Evolutionary conservation across 768 basidiomycete species (phyloP), one percentile per base, ranked within the genome.

Genomic region (Leccinum boreale): DNA sequence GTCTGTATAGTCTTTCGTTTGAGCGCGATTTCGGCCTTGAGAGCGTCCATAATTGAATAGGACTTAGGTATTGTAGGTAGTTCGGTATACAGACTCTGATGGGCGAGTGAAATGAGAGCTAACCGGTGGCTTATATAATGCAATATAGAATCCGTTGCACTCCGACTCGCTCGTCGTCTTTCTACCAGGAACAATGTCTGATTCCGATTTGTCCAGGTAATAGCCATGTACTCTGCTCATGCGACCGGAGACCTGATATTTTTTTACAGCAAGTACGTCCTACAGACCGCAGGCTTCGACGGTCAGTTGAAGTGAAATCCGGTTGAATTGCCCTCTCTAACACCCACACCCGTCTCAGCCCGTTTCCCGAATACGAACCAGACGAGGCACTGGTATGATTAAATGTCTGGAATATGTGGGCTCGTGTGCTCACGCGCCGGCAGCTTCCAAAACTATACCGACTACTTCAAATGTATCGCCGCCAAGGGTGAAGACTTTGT

Each of bases 401-500:
- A 31, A 46, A 24, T 42, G n/a, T 19, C 42, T 33, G 7, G 9
- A 44, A 11, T 10, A 28, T 48, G 11, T 35, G 9, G 39, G 4
- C 42, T 8, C 35, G 12, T 19, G 17, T 53, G 12, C 48, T 68
- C 35, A 63, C 15, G 49, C 19, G 5, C 9, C 21, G 15, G 45
- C 64, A 92, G 90, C 77, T 90, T 85, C 84, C 93, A 96, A 78
- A 94, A 96, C 80, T 98, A 95, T 75, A 89, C 90, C 60, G 97
- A 99, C 77, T 98, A 97, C 82, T 94, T 95, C 86, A 96, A 96
- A 75, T 99, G 97, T 75, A 77, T 98, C 66, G 75, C 90, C 66
- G 95, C 95, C 66, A 98, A 97, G 79, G 97, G 97, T 65, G 97
- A 99, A 65, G 97, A 98, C 58, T 98, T 87, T 73, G 86, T 88